phyloP scores from a whole-genome alignment of 2,329 filamentous ascomycete genomes.

The Didymella segeticola region DNA sequence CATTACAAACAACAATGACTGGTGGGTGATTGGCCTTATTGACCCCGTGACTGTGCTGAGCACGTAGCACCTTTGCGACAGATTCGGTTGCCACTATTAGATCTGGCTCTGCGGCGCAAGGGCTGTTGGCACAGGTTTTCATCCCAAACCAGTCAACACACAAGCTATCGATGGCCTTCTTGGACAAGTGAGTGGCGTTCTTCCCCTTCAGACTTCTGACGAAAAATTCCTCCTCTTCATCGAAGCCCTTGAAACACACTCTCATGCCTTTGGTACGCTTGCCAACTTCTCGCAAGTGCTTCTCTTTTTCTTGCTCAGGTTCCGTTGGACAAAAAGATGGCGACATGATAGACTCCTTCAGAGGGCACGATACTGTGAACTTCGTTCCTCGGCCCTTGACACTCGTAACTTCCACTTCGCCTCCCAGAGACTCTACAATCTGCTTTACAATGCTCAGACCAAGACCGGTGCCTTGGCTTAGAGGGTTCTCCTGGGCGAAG shows the following conservation, averaged over 20 bases:
- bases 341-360: constrained; percentile 41
- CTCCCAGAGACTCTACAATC: constrained; percentile 47
- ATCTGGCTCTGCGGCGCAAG: constrained; percentile 27
- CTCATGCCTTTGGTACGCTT: constrained; percentile 41
- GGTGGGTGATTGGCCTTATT: constrained; percentile 29
- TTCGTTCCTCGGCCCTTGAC: constrained; percentile 47
- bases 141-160: constrained; percentile 48
- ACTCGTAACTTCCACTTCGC: constrained; percentile 47
- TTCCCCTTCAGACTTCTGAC: constrained; percentile 42
- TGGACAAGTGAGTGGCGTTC: constrained; percentile 36
- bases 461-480: constrained; percentile 49
- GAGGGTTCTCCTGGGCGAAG: constrained; percentile 49
- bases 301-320: constrained; percentile 33
- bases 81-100: constrained; percentile 43
- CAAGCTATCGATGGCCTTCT: constrained; percentile 42
- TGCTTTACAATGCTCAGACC: constrained; percentile 51
- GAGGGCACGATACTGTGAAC: constrained; percentile 45
- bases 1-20: constrained; percentile 45
- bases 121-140: constrained; percentile 27
- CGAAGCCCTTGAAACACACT: constrained; percentile 44
- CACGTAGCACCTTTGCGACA: constrained; percentile 39
- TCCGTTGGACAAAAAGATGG: constrained; percentile 32
- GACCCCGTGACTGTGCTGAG: constrained; percentile 31
- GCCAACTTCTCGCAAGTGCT: constrained; percentile 27
- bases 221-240: constrained; percentile 42